phyloP scores from a whole-genome alignment of 2,329 filamentous ascomycete species.

The Plenodomus tracheiphilus region DNA sequence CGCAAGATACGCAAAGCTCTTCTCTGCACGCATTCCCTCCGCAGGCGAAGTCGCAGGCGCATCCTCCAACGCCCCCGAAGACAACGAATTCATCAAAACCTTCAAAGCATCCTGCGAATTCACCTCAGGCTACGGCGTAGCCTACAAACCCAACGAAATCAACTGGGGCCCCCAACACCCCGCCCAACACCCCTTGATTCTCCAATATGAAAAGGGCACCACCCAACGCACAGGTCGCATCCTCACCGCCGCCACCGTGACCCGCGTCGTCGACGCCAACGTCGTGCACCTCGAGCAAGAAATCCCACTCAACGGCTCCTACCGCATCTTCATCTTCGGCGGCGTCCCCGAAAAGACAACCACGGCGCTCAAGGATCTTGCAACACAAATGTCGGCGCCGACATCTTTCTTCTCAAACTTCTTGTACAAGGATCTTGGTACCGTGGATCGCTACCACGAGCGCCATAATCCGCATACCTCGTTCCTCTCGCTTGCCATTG shows the following conservation, averaged over 20 bases:
- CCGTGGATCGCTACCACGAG: constrained; percentile 66
- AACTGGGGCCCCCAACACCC: constrained; percentile 80
- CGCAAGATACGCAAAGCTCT: constrained; percentile 85
- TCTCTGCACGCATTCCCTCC: constrained; percentile 76
- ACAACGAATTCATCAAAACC: constrained; percentile 82
- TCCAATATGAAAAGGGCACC: constrained; percentile 57
- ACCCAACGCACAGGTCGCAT: constrained; percentile 74
- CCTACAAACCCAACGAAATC: constrained; percentile 77
- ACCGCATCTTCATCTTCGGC: constrained; percentile 84
- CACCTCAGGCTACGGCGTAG: constrained; percentile 88
- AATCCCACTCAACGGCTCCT: constrained; percentile 84
- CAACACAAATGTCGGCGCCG: constrained; percentile 64
- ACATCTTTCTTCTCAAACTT: constrained; percentile 74
- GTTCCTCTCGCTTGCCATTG: constrained; percentile 78
- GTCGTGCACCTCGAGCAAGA: constrained; percentile 89
- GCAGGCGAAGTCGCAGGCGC: constrained; percentile 74
- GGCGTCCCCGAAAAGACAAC: constrained; percentile 64
- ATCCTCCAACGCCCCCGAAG: constrained; percentile 39
- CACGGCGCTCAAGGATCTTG: constrained; percentile 71
- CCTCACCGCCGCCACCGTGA: constrained; percentile 78
- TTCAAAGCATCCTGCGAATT: constrained; percentile 94
- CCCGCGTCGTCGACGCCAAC: constrained; percentile 85
- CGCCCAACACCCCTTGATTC: constrained; percentile 70
- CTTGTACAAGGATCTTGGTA: constrained; percentile 61
- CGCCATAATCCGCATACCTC: constrained; percentile 80